A percentile compares a stretch with the other conserved stretches of the same genome.
These are phyloP conservation scores for Sechiopsis laciniata DNA, from an alignment of 306 rosid species.

Conservation along the genomic window DNA sequence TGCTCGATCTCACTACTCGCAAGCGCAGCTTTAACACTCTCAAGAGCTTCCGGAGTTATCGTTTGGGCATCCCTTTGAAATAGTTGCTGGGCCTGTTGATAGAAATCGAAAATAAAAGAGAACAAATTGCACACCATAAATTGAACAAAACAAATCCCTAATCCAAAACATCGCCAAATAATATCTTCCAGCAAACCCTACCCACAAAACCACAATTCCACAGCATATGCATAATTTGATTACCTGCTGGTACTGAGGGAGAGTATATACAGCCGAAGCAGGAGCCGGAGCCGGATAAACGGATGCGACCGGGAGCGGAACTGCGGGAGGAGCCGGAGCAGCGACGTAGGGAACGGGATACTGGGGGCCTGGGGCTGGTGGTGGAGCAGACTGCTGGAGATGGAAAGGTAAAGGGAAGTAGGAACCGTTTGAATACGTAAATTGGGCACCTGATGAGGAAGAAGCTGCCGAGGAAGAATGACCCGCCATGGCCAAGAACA, in stretches of 20 bases:
- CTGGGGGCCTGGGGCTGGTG: slow-evolving; percentile 31
- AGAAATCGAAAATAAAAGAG: not conserved
- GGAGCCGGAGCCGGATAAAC: slow-evolving; percentile 42
- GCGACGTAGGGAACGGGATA: slow-evolving; percentile 49
- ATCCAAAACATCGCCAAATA: not conserved
- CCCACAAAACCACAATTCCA: not conserved
- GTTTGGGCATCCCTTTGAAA: slow-evolving; percentile 92
- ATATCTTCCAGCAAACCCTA: not conserved
- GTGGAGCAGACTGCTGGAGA: slow-evolving; percentile 55
- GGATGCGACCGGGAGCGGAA: slow-evolving; percentile 33
- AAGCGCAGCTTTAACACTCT: slow-evolving; percentile 89
- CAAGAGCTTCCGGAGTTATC: slow-evolving; percentile 86
- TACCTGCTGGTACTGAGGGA: slow-evolving; percentile 77
- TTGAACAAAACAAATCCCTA: not conserved
- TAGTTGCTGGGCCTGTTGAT: slow-evolving; percentile 74
- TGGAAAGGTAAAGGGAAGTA: slow-evolving; percentile 81
- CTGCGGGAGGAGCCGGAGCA: slow-evolving; percentile 20
- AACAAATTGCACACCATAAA: not conserved
- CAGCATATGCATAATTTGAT: not conserved
- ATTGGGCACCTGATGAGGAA: slow-evolving; percentile 42
- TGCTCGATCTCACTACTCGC: slow-evolving; percentile 84
- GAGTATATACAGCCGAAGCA: slow-evolving; percentile 38
- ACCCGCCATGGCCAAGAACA: slow-evolving; percentile 40
- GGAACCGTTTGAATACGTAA: slow-evolving; percentile 45
- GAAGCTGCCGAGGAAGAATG: slow-evolving; percentile 35